Percentiles rank a stretch among this genome's conserved stretches.
These are phyloP conservation scores for Trichosporon sp. DNA, from an alignment of 1,284 basidiomycete genomes.

Conservation along the genomic window DNA sequence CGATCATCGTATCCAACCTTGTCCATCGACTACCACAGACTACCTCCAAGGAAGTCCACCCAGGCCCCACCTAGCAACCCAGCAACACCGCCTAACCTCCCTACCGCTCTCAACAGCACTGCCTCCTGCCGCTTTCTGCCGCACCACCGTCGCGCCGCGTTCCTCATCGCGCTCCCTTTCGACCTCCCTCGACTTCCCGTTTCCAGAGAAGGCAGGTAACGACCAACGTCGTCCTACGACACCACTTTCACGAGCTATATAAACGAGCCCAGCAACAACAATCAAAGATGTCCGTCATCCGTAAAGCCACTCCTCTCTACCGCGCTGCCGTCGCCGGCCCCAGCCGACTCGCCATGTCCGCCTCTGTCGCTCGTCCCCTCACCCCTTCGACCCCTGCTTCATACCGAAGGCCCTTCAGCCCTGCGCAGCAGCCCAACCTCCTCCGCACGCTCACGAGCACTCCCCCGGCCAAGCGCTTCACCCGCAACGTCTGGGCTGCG, in stretches of 20 bases:
- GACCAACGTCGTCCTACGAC: conserved; percentile 1
- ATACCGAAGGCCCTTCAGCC: conserved; percentile 9
- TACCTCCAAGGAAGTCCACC: no score
- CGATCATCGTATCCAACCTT: conserved; percentile 16
- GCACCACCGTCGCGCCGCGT: background rate
- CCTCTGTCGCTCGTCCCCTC: conserved; percentile 15
- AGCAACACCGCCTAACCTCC: conserved; percentile 10
- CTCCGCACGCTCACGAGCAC: conserved; percentile 7
- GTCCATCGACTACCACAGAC: background rate
- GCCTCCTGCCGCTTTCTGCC: background rate
- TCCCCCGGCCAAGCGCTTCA: conserved; percentile 13
- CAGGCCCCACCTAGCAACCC: conserved; percentile 17
- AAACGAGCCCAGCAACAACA: background rate
- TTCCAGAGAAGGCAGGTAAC: conserved; percentile 15
- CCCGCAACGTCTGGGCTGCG: conserved; percentile 42
- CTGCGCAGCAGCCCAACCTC: background rate
- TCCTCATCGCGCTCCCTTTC: background rate
- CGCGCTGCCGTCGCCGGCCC: conserved; percentile 14
- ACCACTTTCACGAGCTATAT: conserved; percentile 3
- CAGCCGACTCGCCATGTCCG: conserved; percentile 15
- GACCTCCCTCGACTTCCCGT: conserved; percentile 11
- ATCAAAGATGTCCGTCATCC: conserved; percentile 13
- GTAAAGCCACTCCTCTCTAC: conserved; percentile 15
- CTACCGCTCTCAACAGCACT: background rate
- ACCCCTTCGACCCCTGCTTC: conserved; percentile 6